phyloP scores from a whole-genome alignment of 306 rosid genomes.

The Quercus berberidifolia region DNA sequence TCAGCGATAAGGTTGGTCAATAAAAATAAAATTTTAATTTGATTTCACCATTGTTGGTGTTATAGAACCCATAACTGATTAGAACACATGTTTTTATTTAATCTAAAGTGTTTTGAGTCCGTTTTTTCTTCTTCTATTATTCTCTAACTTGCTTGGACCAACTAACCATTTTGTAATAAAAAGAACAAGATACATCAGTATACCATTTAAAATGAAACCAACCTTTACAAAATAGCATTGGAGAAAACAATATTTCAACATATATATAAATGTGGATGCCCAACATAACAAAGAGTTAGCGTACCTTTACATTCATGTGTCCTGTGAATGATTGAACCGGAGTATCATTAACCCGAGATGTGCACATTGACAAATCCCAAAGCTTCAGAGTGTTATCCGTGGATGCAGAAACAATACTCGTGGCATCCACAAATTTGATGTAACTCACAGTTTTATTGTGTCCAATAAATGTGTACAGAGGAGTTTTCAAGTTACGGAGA shows the following conservation, averaged over 20 bases:
- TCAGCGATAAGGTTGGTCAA: not conserved
- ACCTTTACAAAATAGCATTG: not conserved
- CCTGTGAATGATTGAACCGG: constrained; percentile 83
- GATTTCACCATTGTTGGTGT: not conserved
- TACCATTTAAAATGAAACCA: constrained; percentile 3
- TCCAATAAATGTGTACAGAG: constrained; percentile 80
- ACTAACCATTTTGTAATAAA: not conserved
- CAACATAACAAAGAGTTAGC: constrained; percentile 2
- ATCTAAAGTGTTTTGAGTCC: not conserved
- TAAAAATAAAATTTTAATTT: not conserved
- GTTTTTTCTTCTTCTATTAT: not conserved
- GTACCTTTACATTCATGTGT: constrained; percentile 90
- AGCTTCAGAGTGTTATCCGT: constrained; percentile 92
- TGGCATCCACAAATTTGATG: constrained; percentile 72
- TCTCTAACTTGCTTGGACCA: not conserved
- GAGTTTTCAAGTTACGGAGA: constrained; percentile 67
- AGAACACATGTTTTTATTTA: not conserved
- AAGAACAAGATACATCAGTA: not conserved
- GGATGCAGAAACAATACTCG: constrained; percentile 77
- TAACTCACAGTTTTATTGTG: constrained; percentile 93
- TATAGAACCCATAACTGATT: not conserved
- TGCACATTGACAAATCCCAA: constrained; percentile 83
- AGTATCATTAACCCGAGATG: constrained; percentile 77
- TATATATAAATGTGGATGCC: not conserved
- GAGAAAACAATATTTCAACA: not conserved